Evolutionary conservation across 2,329 filamentous ascomycete genomes (phyloP).

Genomic region (Alternaria conjuncta): DNA sequence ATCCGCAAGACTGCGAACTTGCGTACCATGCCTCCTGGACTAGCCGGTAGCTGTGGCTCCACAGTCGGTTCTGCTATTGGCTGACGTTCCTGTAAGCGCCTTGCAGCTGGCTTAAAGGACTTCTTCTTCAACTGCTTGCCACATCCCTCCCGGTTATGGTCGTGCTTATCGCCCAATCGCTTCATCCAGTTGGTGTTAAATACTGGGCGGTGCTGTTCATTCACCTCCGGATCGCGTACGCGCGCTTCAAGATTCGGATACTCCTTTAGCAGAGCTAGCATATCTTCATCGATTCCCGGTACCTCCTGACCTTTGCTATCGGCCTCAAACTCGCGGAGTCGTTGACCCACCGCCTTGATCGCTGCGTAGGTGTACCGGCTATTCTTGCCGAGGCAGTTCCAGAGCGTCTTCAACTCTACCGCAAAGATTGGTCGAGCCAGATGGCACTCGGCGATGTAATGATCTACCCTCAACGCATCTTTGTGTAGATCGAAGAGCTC

Average conservation of each 20-base stretch:
- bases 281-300: neutral
- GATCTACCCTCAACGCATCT: slow-evolving; percentile 28
- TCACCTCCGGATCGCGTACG: slow-evolving; percentile 13
- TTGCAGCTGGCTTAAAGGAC: neutral
- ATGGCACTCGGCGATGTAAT: slow-evolving; percentile 16
- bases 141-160: neutral
- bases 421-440: slow-evolving; percentile 21
- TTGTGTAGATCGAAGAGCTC: slow-evolving; percentile 23
- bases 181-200: slow-evolving; percentile 17
- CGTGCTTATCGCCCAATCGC: neutral
- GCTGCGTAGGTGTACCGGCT: slow-evolving; percentile 28
- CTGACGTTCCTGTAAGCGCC: rapidly evolving
- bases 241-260: slow-evolving; percentile 11
- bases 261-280: slow-evolving; percentile 12
- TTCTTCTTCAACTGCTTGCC: neutral
- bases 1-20: neutral
- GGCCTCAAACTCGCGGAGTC: neutral
- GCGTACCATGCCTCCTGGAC: neutral
- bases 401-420: slow-evolving; percentile 25
- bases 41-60: neutral
- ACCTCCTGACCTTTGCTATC: neutral
- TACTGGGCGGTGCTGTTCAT: slow-evolving; percentile 12
- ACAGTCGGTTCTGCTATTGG: no score
- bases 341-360: slow-evolving; percentile 17
- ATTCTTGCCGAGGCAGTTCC: slow-evolving; percentile 24